phyloP scores from a whole-genome alignment of 345 rosid species.

The Arabidopsis arenosa region DNA sequence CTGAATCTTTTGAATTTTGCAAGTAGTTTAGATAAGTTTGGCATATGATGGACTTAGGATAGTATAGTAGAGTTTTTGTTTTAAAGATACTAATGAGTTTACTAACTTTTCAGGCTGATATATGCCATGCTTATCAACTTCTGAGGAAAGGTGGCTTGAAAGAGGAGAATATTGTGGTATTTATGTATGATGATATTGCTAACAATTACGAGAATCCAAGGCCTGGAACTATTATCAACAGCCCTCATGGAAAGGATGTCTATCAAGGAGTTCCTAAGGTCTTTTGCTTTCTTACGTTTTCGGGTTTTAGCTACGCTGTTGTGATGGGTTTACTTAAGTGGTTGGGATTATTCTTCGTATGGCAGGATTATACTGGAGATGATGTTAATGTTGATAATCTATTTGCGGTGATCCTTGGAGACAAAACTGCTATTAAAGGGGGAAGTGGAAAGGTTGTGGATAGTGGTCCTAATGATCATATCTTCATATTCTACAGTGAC shows the following conservation, averaged over 20 bases:
- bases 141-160: conserved; percentile 87
- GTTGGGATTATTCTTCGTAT: conserved; percentile 10
- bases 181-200: conserved; percentile 97
- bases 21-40: background rate
- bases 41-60: background rate
- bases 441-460: conserved; percentile 95
- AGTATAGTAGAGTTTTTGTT: background rate
- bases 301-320: too few relatives aligned
- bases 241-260: conserved; percentile 82
- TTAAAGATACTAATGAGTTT: conserved; percentile 18
- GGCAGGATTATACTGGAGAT: conserved; percentile 91
- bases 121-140: conserved; percentile 96
- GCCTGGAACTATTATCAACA: conserved; percentile 79
- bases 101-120: conserved; percentile 63
- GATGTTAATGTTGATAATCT: conserved; percentile 78
- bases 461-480: conserved; percentile 91
- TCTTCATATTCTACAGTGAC: conserved; percentile 81
- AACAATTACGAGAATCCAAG: conserved; percentile 76
- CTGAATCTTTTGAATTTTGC: background rate
- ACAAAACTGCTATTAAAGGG: conserved; percentile 75
- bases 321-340: conserved; percentile 2
- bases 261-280: conserved; percentile 96
- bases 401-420: conserved; percentile 82
- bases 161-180: conserved; percentile 90
- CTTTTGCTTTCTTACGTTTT: conserved; percentile 19